Base-by-base conservation (phyloP, 2,329 filamentous ascomycete genomes). In the Alternaria sp. region DNA sequence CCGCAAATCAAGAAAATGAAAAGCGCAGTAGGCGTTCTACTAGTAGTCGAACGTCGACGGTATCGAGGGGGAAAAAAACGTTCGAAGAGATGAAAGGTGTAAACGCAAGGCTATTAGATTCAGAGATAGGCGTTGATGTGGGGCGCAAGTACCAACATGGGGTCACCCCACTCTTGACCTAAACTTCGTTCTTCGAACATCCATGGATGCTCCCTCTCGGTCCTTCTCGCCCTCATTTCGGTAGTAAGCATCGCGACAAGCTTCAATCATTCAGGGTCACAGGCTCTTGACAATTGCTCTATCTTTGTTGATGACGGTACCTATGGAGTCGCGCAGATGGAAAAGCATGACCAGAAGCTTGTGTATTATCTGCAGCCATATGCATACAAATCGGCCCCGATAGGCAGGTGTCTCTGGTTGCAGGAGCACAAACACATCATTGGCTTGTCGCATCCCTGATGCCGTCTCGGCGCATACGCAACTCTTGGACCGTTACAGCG, bases 221-320 rank as follows among this genome's bases (percentile, higher is more conserved):
- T 54, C 50, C 30, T 23, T 40, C 15, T 54, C 50, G 30, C 21
- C 30, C 17, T 40, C 19, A 54, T 32, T 23, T 54, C 50, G 50
- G 30, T 1, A 49, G n/a, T 17, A 49, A 49, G 45, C 23, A 49
- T 49, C 2, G 10, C 8, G 5, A 49, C 12, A 17, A 1, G 13
- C 45, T 49, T 2, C 19, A 4, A 49, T 8, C 6, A 1, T 2
- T n/a, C 15, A 28, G 10, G 45, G 21, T 25, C 15, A n/a, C 44
- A 25, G 13, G 11, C 13, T 9, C 7, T 25, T 4, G 12, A 23
- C 7, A 9, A 46, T n/a, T 25, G 44, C 13, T 25, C 13, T 5
- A 46, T 25, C 21, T 46, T 12, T 3, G 44, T 15, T 46, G 19
- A 13, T 6, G 12, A 46, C 21, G 21, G 23, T n/a, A 46, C 6